Conservation (phyloP, 2,329 filamentous ascomycete genomes). For the Fusarium sp. region DNA sequence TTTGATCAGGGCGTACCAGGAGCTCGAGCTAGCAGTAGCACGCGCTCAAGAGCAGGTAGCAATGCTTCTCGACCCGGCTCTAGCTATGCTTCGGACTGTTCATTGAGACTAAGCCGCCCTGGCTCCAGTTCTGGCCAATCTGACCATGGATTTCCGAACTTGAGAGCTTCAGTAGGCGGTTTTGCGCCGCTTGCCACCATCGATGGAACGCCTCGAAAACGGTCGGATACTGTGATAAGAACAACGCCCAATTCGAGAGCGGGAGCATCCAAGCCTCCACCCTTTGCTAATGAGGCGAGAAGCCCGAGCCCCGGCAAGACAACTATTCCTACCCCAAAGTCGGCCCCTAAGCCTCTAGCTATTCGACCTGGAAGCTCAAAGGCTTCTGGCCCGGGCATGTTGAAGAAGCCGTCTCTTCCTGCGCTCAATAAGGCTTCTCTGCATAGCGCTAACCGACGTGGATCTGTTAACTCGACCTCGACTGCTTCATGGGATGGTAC, state of each 20-base stretch:
- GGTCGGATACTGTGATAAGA: slow-evolving; percentile 32
- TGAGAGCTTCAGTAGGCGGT: slow-evolving; percentile 57
- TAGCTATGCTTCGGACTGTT: slow-evolving; percentile 71
- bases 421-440: slow-evolving; percentile 49
- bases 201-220: slow-evolving; percentile 57
- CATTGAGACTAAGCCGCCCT: slow-evolving; percentile 64
- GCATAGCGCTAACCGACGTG: slow-evolving; percentile 17
- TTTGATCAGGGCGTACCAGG: slow-evolving; percentile 66
- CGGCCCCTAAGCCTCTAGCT: slow-evolving; percentile 60
- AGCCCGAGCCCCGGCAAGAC: slow-evolving; percentile 56
- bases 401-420: slow-evolving; percentile 65
- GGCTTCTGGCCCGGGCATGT: slow-evolving; percentile 64
- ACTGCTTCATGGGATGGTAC: slow-evolving; percentile 48
- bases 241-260: slow-evolving; percentile 45
- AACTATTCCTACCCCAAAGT: slow-evolving; percentile 48
- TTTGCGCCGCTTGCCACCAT: slow-evolving; percentile 58
- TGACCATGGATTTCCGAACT: slow-evolving; percentile 52
- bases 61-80: slow-evolving; percentile 64
- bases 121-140: slow-evolving; percentile 64
- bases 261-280: slow-evolving; percentile 44
- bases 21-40: slow-evolving; percentile 59
- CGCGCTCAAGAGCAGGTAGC: slow-evolving; percentile 60
- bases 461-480: slow-evolving; percentile 31
- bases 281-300: slow-evolving; percentile 40
- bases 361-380: slow-evolving; percentile 61